A percentile compares a stretch with the other conserved stretches of the same genome.
These are phyloP conservation scores for Alternaria panax DNA, from an alignment of 2,329 filamentous ascomycete genomes.

Conservation along the genomic window DNA sequence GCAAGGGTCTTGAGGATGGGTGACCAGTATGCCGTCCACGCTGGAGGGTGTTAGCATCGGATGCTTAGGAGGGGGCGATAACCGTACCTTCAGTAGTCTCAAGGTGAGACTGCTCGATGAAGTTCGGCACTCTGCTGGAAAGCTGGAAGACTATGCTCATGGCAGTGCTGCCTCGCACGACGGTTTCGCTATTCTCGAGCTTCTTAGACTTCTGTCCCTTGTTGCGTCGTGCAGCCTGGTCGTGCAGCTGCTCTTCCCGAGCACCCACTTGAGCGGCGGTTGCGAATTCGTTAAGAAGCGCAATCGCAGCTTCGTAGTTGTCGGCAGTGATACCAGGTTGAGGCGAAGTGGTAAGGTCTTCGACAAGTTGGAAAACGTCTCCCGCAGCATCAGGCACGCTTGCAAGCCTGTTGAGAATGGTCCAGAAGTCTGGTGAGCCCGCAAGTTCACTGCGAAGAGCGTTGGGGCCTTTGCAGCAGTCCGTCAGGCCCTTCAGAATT, in stretches of 20 bases:
- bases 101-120: conserved; percentile 93
- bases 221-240: conserved; percentile 59
- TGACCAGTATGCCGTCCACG: conserved; percentile 98
- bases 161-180: conserved; percentile 80
- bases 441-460: conserved; percentile 90
- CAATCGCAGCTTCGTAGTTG: conserved; percentile 90
- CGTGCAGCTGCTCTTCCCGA: conserved; percentile 71
- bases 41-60: conserved; percentile 53
- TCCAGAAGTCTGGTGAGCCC: conserved; percentile 97
- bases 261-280: conserved; percentile 79
- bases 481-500: conserved; percentile 78
- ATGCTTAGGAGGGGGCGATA: neutral
- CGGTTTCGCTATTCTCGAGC: conserved; percentile 71
- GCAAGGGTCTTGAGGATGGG: conserved; percentile 91
- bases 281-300: conserved; percentile 87
- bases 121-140: conserved; percentile 78
- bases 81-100: conserved; percentile 79
- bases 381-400: conserved; percentile 73
- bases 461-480: conserved; percentile 79
- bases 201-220: conserved; percentile 62
- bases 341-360: conserved; percentile 73
- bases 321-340: conserved; percentile 88
- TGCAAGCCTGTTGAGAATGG: conserved; percentile 79
- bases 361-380: conserved; percentile 85
- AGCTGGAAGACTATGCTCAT: conserved; percentile 83